A percentile compares a stretch with the other conserved stretches of the same genome.
These are phyloP conservation scores for Backusella macrospora DNA, from an alignment of 192 early-diverging fungal genomes.

Conservation along the genomic window DNA sequence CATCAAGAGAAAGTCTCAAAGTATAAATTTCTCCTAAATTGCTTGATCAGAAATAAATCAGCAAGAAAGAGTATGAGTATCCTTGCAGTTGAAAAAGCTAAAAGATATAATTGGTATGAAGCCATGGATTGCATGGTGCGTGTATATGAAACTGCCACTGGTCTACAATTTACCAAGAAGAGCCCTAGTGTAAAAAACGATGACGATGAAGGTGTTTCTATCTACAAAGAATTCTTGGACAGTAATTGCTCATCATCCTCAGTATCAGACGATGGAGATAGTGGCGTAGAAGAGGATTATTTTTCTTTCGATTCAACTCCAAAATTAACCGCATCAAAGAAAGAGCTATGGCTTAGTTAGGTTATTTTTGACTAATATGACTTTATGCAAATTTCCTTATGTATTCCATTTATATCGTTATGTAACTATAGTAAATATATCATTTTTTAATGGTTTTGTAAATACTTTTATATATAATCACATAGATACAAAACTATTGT, in stretches of 20 bases:
- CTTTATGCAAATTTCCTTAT: not conserved
- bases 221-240: not conserved
- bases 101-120: constrained; percentile 26
- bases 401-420: not conserved
- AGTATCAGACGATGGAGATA: constrained; percentile 18
- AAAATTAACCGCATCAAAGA: not conserved
- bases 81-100: constrained; percentile 13
- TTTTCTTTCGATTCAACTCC: not conserved
- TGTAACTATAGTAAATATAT: not conserved
- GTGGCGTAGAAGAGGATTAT: constrained; percentile 43
- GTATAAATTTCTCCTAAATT: constrained; percentile 15
- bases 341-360: not conserved
- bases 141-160: constrained; percentile 18
- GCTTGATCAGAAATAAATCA: not conserved
- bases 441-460: not conserved
- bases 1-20: constrained; percentile 7
- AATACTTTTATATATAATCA: no score
- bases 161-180: not conserved
- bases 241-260: not conserved
- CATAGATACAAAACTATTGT: no score
- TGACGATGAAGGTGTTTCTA: constrained; percentile 11
- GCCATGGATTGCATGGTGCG: constrained; percentile 30
- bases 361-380: not conserved
- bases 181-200: not conserved
- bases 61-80: constrained; percentile 19